phyloP scores from a whole-genome alignment of 352 stramenopile species.

The Phytophthora citrophthora region DNA sequence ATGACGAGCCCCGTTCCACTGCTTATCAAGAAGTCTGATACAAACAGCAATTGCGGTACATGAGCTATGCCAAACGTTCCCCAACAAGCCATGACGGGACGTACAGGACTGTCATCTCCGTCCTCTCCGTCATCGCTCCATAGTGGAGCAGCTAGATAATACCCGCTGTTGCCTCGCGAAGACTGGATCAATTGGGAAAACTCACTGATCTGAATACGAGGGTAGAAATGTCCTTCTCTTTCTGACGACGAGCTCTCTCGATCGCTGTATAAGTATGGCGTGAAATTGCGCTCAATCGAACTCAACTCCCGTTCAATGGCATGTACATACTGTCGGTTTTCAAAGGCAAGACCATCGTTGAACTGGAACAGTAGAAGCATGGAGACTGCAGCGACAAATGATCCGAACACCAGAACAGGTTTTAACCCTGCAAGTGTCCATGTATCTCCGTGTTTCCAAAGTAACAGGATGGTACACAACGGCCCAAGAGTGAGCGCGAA shows the following conservation, averaged over 20 bases:
- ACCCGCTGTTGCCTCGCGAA: slow-evolving; percentile 7
- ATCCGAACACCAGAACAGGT: slow-evolving; percentile 71
- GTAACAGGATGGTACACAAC: slow-evolving; percentile 67
- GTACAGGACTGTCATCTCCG: slow-evolving; percentile 5
- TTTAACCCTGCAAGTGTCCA: slow-evolving; percentile 76
- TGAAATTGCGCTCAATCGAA: slow-evolving; percentile 75
- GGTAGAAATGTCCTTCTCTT: slow-evolving; percentile 2
- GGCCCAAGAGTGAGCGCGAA: slow-evolving; percentile 57
- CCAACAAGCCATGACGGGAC: slow-evolving; percentile 28
- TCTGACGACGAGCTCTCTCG: slow-evolving; percentile 13
- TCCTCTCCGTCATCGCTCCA: slow-evolving; percentile 15
- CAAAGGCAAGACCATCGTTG: slow-evolving; percentile 78
- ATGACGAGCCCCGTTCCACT: slow-evolving; percentile 65
- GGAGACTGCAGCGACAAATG: slow-evolving; percentile 59
- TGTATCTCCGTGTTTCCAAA: slow-evolving; percentile 70
- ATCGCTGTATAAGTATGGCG: slow-evolving; percentile 51
- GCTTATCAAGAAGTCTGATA: slow-evolving; percentile 74
- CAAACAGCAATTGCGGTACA: slow-evolving; percentile 68
- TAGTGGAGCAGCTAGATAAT: slow-evolving; percentile 18
- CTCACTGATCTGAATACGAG: slow-evolving; percentile 29
- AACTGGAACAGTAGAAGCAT: slow-evolving; percentile 79
- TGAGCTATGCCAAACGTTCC: slow-evolving; percentile 46
- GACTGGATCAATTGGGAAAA: slow-evolving; percentile 41
- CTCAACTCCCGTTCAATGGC: slow-evolving; percentile 63
- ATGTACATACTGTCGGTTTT: slow-evolving; percentile 64